Percentiles rank a stretch among this genome's conserved stretches.
Conservation (phyloP, 1,139 yeast genomes). For the Nematodospora anomalae region DNA sequence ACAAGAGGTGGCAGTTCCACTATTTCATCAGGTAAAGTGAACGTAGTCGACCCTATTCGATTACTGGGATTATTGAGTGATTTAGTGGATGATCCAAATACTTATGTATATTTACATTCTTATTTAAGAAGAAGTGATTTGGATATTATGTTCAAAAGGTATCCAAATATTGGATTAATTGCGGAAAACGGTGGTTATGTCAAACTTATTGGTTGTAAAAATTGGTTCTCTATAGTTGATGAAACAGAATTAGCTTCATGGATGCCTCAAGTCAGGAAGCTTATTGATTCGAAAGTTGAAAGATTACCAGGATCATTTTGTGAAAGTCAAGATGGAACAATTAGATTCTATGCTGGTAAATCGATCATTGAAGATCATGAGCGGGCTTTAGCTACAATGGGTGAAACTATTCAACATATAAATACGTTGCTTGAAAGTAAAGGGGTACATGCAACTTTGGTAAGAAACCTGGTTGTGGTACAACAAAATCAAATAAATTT, state of each 20-base stretch:
- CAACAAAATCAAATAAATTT: constrained; percentile 56
- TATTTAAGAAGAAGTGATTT: constrained; percentile 62
- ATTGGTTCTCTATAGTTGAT: constrained; percentile 69
- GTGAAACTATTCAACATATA: constrained; percentile 83
- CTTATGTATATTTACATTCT: constrained; percentile 71
- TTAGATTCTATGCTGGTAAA: constrained; percentile 70
- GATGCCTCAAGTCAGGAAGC: constrained; percentile 60
- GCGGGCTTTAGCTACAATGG: constrained; percentile 67
- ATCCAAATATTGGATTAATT: constrained; percentile 72
- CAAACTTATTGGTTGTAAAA: constrained; percentile 49
- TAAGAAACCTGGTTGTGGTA: constrained; percentile 67
- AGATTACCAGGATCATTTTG: constrained; percentile 78
- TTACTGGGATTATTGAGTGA: constrained; percentile 50
- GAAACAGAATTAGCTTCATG: constrained; percentile 52
- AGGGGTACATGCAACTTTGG: constrained; percentile 76
- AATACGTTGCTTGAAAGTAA: constrained; percentile 68
- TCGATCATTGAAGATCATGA: constrained; percentile 62
- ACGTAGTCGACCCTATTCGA: constrained; percentile 47
- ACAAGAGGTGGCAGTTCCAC: constrained; percentile 17
- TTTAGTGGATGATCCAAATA: constrained; percentile 48
- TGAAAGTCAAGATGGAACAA: constrained; percentile 72
- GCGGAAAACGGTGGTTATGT: constrained; percentile 89
- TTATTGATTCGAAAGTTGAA: constrained; percentile 68
- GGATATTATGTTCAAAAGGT: constrained; percentile 66
- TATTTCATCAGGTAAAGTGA: constrained; percentile 27